Evolutionary conservation across 1,139 yeast species (phyloP).

Genomic region (Taphrina deformans): DNA sequence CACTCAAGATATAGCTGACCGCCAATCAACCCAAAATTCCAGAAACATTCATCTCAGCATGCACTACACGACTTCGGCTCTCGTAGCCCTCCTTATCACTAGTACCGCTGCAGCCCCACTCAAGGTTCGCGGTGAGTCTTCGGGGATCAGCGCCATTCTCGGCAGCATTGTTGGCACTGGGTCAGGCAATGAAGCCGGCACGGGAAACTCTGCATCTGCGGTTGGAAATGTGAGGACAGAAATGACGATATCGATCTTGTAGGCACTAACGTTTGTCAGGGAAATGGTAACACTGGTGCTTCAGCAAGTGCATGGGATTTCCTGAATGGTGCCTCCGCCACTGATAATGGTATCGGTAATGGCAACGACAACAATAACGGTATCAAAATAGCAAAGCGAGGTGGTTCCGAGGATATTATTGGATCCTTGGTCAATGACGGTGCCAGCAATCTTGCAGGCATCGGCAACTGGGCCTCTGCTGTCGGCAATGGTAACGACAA

Average conservation of each 20-base stretch:
- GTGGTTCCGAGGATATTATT: background rate
- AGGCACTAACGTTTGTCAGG: background rate
- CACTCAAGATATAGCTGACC: too few species aligned
- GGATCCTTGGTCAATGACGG: background rate
- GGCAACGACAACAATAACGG: background rate
- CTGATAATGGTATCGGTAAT: conserved; percentile 8
- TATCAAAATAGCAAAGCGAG: background rate
- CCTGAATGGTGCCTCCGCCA: conserved; percentile 6
- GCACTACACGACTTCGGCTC: background rate
- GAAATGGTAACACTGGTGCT: conserved; percentile 8
- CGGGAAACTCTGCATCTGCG: conserved; percentile 5
- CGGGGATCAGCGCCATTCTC: background rate
- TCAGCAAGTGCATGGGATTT: background rate
- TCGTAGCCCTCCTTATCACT: background rate
- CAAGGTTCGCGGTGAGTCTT: background rate
- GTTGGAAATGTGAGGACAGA: conserved; percentile 1
- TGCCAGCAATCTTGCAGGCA: background rate
- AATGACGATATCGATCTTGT: background rate
- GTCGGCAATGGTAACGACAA: conserved; percentile 1
- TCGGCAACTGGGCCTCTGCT: background rate
- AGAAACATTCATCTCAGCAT: background rate
- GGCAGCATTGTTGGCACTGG: conserved; percentile 5
- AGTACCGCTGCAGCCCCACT: background rate
- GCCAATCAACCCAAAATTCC: too few species aligned
- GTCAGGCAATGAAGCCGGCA: conserved; percentile 2